Conservation (phyloP, 2,329 filamentous ascomycete genomes). For the Harringtonia lauricola region DNA sequence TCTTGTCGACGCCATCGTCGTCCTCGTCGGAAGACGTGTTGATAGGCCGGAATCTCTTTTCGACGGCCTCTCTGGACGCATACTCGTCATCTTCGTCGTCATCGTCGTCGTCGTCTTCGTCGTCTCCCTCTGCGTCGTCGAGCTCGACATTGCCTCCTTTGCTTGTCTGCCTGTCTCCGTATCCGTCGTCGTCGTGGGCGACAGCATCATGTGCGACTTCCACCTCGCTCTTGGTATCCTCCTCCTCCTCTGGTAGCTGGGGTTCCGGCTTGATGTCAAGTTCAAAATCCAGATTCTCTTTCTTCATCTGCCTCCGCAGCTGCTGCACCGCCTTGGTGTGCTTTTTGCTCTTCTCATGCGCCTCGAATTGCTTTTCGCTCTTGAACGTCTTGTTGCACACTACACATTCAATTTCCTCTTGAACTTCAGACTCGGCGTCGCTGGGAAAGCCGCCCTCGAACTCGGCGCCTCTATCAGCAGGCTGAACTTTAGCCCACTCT, state of each 20-base stretch:
- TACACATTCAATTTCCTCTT: conserved; percentile 59
- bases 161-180: neutral
- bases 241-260: neutral
- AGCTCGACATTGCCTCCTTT: conserved; percentile 3
- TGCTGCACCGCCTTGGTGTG: conserved; percentile 79
- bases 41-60: conserved; percentile 23
- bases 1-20: conserved; percentile 65
- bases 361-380: conserved; percentile 83
- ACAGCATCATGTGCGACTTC: neutral
- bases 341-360: conserved; percentile 95
- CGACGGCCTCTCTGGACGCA: conserved; percentile 31
- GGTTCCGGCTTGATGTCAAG: conserved; percentile 19
- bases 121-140: conserved; percentile 14
- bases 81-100: conserved; percentile 29
- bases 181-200: conserved; percentile 3
- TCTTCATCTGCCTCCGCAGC: conserved; percentile 70
- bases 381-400: conserved; percentile 74
- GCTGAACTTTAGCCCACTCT: conserved; percentile 22
- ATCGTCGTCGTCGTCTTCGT: conserved; percentile 25
- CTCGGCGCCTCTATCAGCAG: conserved; percentile 35
- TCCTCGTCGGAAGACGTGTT: neutral
- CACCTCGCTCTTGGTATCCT: neutral
- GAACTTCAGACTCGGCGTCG: conserved; percentile 40
- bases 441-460: conserved; percentile 47
- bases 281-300: conserved; percentile 57